phyloP scores from a whole-genome alignment of 768 basidiomycete genomes.

The Hypsizygus marmoreus region DNA sequence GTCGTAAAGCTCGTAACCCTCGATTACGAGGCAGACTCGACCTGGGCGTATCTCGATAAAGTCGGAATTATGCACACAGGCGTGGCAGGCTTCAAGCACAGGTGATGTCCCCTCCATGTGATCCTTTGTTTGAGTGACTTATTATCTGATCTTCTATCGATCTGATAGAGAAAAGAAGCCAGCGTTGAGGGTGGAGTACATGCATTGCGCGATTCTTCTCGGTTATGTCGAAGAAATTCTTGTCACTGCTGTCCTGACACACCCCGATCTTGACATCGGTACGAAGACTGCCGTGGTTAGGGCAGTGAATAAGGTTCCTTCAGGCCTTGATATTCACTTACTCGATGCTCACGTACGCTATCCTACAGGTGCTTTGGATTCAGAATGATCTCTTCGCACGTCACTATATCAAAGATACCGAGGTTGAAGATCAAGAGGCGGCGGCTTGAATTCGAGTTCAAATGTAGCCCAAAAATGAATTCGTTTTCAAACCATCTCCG shows the following conservation, averaged over 20 bases:
- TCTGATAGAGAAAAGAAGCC: too few relatives aligned
- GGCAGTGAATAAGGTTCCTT: constrained; percentile 45
- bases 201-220: constrained; percentile 41
- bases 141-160: too few relatives aligned
- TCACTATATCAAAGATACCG: constrained; percentile 14
- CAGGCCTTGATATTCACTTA: neutral
- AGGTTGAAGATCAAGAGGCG: too few relatives aligned
- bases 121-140: constrained; percentile 18
- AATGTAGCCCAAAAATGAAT: too few relatives aligned
- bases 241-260: constrained; percentile 39
- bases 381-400: constrained; percentile 37
- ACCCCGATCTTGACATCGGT: constrained; percentile 36
- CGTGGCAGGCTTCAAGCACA: constrained; percentile 41
- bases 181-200: constrained; percentile 38
- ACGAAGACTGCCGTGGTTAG: constrained; percentile 43
- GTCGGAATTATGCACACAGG: constrained; percentile 55
- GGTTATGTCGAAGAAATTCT: constrained; percentile 50
- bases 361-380: constrained; percentile 45
- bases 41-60: constrained; percentile 49
- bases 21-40: constrained; percentile 42
- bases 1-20: constrained; percentile 39
- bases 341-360: neutral
- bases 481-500: too few relatives aligned
- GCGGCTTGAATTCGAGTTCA: too few relatives aligned
- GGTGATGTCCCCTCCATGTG: constrained; percentile 23